Evolutionary conservation across 371 early-diverging fungal species (phyloP).

Genomic region (Gilbertella persicaria): DNA sequence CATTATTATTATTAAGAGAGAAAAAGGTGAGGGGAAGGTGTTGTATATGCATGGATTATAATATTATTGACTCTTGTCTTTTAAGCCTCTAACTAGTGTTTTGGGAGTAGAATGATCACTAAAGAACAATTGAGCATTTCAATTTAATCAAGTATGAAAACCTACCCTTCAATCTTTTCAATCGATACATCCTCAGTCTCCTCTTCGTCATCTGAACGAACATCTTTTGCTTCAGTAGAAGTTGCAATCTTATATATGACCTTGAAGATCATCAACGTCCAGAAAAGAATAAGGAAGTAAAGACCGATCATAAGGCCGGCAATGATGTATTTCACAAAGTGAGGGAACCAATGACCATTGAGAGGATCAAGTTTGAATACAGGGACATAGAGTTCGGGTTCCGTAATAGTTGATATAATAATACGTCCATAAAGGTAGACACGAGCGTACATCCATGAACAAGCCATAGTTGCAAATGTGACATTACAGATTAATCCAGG

Average conservation of each 20-base stretch:
- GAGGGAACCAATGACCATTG: slow-evolving; percentile 50
- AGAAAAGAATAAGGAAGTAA: slow-evolving; percentile 57
- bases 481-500: slow-evolving; percentile 55
- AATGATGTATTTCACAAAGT: slow-evolving; percentile 52
- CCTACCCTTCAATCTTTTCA: slow-evolving; percentile 35
- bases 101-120: slow-evolving; percentile 28
- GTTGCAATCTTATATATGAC: slow-evolving; percentile 62
- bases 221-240: slow-evolving; percentile 59
- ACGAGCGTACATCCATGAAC: slow-evolving; percentile 78
- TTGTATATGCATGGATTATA: neutral
- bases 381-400: slow-evolving; percentile 45
- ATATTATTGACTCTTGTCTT: slow-evolving; percentile 7
- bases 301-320: slow-evolving; percentile 45
- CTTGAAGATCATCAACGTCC: slow-evolving; percentile 66
- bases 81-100: slow-evolving; percentile 7
- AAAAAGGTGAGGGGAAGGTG: neutral
- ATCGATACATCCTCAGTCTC: slow-evolving; percentile 33
- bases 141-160: too few relatives aligned
- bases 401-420: slow-evolving; percentile 44
- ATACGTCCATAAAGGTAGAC: slow-evolving; percentile 61
- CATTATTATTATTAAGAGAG: neutral
- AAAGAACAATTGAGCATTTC: too few relatives aligned
- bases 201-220: slow-evolving; percentile 62
- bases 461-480: slow-evolving; percentile 63
- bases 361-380: slow-evolving; percentile 46